Conservation (phyloP, 73 alveolate genomes). For the Paraurostyla sp. region DNA sequence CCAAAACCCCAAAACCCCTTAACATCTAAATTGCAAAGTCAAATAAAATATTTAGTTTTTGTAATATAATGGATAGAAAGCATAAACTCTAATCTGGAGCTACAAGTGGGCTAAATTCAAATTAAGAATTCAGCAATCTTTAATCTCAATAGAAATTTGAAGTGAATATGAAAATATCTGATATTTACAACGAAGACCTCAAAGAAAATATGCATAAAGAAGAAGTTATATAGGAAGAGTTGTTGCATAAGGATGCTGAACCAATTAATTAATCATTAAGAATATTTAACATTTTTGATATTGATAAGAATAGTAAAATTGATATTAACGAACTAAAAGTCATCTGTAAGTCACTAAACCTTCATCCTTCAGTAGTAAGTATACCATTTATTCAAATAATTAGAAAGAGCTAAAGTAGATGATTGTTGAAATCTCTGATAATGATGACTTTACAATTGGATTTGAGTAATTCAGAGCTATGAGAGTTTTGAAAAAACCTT, state of each 20-base stretch:
- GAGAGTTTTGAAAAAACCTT: conserved; percentile 67
- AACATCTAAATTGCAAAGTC: no score
- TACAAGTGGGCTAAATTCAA: no score
- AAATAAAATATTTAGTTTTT: no score
- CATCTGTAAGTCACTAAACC: conserved; percentile 46
- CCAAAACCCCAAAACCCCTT: no score
- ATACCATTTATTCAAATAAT: background rate
- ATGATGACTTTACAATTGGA: conserved; percentile 51
- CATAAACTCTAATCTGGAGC: no score
- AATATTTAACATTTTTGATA: conserved; percentile 53
- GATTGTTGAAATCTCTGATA: conserved; percentile 61
- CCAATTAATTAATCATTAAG: conserved; percentile 36
- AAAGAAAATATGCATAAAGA: background rate
- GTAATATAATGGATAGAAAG: no score
- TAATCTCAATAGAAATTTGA: background rate
- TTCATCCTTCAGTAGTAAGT: conserved; percentile 38
- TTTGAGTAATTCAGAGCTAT: conserved; percentile 72
- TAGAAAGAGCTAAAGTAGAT: conserved; percentile 63
- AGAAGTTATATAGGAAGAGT: background rate
- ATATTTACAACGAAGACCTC: background rate
- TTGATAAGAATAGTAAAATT: conserved; percentile 51
- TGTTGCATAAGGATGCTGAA: conserved; percentile 20
- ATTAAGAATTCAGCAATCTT: no score
- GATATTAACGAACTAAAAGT: conserved; percentile 43
- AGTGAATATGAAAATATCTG: background rate